Percentiles rank a stretch among this genome's conserved stretches.
Evolutionary conservation across 768 basidiomycete species (phyloP).

Genomic region (Flagelloscypha sp.): DNA sequence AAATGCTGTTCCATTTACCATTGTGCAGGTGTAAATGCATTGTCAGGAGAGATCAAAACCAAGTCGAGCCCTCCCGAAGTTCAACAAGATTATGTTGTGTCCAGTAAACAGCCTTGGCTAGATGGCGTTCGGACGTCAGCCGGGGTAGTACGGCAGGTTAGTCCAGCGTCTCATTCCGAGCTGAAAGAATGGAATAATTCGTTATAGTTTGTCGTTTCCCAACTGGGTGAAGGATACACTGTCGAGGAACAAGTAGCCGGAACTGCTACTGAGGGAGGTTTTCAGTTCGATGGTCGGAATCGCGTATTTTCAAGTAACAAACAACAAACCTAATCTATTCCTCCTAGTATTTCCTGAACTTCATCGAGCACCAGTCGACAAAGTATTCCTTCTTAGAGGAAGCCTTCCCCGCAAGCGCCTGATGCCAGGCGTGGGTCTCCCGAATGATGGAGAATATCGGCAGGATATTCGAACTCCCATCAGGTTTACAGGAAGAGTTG

Average conservation of each 20-base stretch:
- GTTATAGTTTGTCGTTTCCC: constrained; percentile 10
- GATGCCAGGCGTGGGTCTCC: too few relatives aligned
- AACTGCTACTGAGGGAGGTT: constrained; percentile 9
- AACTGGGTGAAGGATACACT: constrained; percentile 9
- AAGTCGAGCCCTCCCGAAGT: background rate
- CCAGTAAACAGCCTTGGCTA: constrained; percentile 11
- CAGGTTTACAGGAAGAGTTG: too few relatives aligned
- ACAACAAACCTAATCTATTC: too few relatives aligned
- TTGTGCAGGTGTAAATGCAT: constrained; percentile 9
- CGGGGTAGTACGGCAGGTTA: constrained; percentile 13
- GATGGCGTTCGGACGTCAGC: constrained; percentile 10
- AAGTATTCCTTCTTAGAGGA: too few relatives aligned
- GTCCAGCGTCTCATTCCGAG: background rate
- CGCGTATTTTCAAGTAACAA: too few relatives aligned
- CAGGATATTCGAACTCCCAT: too few relatives aligned
- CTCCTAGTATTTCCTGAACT: too few relatives aligned
- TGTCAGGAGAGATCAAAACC: constrained; percentile 7
- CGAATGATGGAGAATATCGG: too few relatives aligned
- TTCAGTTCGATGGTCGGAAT: constrained; percentile 17
- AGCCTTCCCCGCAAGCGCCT: too few relatives aligned
- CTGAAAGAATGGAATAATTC: background rate
- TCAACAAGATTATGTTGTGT: constrained; percentile 12
- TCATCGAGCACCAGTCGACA: too few relatives aligned
- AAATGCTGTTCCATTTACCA: too few relatives aligned
- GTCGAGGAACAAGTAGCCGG: constrained; percentile 14